These are phyloP conservation scores for Xylaria sp. DNA, from an alignment of 2,329 filamentous ascomycete genomes.

Conservation along the genomic window DNA sequence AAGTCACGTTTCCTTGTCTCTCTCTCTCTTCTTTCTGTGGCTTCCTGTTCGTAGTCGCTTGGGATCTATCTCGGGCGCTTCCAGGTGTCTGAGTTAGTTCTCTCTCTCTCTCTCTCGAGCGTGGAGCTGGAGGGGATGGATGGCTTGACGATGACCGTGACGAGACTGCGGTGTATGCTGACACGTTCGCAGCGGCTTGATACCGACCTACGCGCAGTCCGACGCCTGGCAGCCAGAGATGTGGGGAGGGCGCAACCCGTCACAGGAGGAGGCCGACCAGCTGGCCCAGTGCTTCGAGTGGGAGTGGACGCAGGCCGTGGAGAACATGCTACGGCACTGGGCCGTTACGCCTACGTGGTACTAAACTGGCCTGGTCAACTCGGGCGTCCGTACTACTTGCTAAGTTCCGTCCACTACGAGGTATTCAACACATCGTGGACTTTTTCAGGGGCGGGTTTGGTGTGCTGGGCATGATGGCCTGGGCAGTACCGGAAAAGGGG, in stretches of 20 bases:
- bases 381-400: background rate
- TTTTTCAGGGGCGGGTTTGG: background rate
- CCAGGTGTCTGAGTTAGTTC: too few relatives aligned
- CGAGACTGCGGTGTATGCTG: background rate
- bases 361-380: constrained; percentile 39
- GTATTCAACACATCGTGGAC: background rate
- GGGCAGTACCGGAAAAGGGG: background rate
- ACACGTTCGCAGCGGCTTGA: constrained; percentile 51
- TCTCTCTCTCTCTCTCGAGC: background rate
- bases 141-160: too few relatives aligned
- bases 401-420: background rate
- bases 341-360: constrained; percentile 60
- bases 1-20: constrained; percentile 36
- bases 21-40: too few relatives aligned
- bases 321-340: constrained; percentile 72
- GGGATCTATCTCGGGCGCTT: too few relatives aligned
- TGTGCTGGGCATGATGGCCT: background rate
- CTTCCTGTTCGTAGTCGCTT: too few relatives aligned
- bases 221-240: constrained; percentile 68
- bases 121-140: background rate
- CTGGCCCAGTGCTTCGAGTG: constrained; percentile 64
- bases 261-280: constrained; percentile 57
- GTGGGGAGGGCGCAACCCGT: constrained; percentile 66
- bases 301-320: constrained; percentile 69
- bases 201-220: constrained; percentile 61